Evolutionary conservation across 306 rosid species (phyloP).

Genomic region (Cercis canadensis): DNA sequence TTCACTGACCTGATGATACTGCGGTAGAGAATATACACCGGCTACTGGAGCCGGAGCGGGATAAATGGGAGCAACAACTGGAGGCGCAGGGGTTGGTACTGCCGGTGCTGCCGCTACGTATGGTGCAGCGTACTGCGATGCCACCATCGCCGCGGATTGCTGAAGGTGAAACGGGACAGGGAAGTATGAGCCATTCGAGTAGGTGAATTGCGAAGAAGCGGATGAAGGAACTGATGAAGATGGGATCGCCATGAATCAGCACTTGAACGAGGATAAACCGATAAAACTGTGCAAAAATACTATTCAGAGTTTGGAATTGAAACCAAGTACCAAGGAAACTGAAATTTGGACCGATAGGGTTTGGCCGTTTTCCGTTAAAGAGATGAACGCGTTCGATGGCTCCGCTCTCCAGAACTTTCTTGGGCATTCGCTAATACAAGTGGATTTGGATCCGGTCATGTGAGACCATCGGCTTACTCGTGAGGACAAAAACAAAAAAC

Average conservation of each 20-base stretch:
- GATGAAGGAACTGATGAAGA: slow-evolving; percentile 48
- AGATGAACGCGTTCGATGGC: too few relatives aligned
- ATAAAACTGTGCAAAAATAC: too few relatives aligned
- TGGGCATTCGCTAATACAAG: too few relatives aligned
- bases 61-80: slow-evolving; percentile 48
- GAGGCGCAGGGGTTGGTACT: slow-evolving; percentile 40
- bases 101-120: slow-evolving; percentile 46
- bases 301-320: too few relatives aligned
- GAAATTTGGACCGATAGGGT: too few relatives aligned
- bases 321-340: too few relatives aligned
- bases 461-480: too few relatives aligned
- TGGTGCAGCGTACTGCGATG: slow-evolving; percentile 60
- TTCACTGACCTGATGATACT: slow-evolving; percentile 68
- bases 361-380: too few relatives aligned
- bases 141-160: slow-evolving; percentile 50
- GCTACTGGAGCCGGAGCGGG: slow-evolving; percentile 51
- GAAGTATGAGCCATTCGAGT: slow-evolving; percentile 65
- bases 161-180: slow-evolving; percentile 89
- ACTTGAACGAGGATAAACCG: background rate
- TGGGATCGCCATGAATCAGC: slow-evolving; percentile 53
- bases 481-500: too few relatives aligned
- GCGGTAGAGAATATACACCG: slow-evolving; percentile 64
- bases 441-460: too few relatives aligned
- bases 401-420: too few relatives aligned
- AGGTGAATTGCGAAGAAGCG: slow-evolving; percentile 63